Evolutionary conservation across 495 filamentous ascomycete species (phyloP).

Genomic region (Neurospora discreta): DNA sequence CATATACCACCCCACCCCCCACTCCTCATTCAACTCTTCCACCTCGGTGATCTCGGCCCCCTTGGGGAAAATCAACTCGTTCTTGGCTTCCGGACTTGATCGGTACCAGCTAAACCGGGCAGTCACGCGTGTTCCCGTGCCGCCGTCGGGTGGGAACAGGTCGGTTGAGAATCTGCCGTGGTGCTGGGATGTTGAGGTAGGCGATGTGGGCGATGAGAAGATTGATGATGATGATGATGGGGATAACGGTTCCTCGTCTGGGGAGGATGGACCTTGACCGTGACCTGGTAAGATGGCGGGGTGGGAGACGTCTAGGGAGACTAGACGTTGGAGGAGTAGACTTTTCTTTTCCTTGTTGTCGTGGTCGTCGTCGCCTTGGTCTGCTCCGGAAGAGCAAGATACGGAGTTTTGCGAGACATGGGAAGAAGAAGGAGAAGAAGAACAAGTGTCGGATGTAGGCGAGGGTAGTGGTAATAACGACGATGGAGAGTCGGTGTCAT

Average conservation of each 20-base stretch:
- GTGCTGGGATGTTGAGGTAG: conserved; percentile 5
- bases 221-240: not conserved
- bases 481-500: not conserved
- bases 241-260: not conserved
- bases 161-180: conserved; percentile 4
- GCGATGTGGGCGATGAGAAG: not conserved
- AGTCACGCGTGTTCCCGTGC: conserved; percentile 46
- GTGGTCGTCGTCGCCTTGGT: conserved; percentile 11
- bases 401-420: too few species aligned
- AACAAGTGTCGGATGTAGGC: too few species aligned
- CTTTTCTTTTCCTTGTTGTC: not conserved
- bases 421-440: too few species aligned
- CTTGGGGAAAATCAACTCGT: conserved; percentile 75
- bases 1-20: conserved; percentile 73
- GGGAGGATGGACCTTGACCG: too few species aligned
- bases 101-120: conserved; percentile 66
- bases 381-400: too few species aligned
- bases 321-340: conserved; percentile 15
- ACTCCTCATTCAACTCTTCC: conserved; percentile 77
- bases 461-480: not conserved
- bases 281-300: not conserved
- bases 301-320: conserved; percentile 18
- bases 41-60: conserved; percentile 72
- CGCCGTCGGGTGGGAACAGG: conserved; percentile 61
- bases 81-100: conserved; percentile 39